Conservation (phyloP, 1,284 basidiomycete genomes). For the Cutaneotrichosporon cyanovorans region DNA sequence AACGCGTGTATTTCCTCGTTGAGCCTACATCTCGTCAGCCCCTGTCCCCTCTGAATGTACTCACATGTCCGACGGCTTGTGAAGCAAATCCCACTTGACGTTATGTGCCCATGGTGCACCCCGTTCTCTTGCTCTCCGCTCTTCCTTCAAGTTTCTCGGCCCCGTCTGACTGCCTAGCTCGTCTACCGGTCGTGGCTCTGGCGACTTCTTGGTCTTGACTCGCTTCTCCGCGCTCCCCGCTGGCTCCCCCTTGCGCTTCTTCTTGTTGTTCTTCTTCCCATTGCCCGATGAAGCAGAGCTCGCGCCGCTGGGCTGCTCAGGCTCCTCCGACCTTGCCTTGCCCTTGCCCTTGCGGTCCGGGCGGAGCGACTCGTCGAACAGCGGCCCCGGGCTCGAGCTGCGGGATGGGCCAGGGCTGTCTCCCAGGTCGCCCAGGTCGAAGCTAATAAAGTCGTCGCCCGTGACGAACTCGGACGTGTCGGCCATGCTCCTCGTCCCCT, state of each 20-base stretch:
- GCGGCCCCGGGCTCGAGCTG: not conserved
- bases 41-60: constrained; percentile 23
- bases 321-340: not conserved
- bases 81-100: constrained; percentile 70
- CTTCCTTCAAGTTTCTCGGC: constrained; percentile 57
- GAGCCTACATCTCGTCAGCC: constrained; percentile 52
- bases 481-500: not conserved
- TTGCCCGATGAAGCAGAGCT: not conserved
- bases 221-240: not conserved
- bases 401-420: not conserved
- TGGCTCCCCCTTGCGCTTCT: constrained; percentile 7
- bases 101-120: constrained; percentile 69
- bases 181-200: not conserved
- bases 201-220: not conserved
- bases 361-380: not conserved
- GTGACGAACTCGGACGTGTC: not conserved
- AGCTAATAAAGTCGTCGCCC: constrained; percentile 17
- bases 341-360: constrained; percentile 5
- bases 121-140: constrained; percentile 54
- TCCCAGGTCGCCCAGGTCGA: not conserved
- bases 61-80: constrained; percentile 72
- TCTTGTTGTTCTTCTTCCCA: not conserved
- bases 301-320: not conserved
- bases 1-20: constrained; percentile 80
- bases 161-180: constrained; percentile 13